A percentile compares a stretch with the other conserved stretches of the same genome.
Evolutionary conservation across 1,139 yeast species (phyloP).

Genomic region (Keqinozyma sinolaborantium): DNA sequence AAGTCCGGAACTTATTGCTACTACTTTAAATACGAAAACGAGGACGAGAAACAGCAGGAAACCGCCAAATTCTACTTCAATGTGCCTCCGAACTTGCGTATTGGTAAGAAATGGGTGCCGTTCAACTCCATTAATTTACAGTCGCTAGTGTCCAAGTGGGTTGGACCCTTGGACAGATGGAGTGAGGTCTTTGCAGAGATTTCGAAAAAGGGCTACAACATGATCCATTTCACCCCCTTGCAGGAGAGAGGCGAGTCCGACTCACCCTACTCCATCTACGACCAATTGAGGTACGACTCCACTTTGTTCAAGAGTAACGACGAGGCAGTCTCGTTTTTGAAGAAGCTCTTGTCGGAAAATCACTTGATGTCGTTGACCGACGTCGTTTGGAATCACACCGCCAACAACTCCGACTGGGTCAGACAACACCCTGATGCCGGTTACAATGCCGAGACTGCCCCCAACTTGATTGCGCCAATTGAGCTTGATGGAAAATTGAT

Average conservation of each 20-base stretch:
- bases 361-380: conserved; percentile 79
- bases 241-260: conserved; percentile 85
- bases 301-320: conserved; percentile 47
- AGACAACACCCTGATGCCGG: conserved; percentile 87
- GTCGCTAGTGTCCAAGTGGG: conserved; percentile 88
- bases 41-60: conserved; percentile 20
- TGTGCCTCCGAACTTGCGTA: conserved; percentile 72
- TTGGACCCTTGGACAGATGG: conserved; percentile 71
- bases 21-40: conserved; percentile 48
- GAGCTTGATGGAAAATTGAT: conserved; percentile 72
- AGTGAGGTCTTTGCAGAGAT: conserved; percentile 58
- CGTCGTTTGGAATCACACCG: conserved; percentile 93
- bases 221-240: conserved; percentile 94
- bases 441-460: conserved; percentile 81
- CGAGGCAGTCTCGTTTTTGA: conserved; percentile 23
- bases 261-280: conserved; percentile 89
- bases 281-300: conserved; percentile 78
- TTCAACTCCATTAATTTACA: conserved; percentile 82
- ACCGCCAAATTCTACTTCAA: conserved; percentile 69
- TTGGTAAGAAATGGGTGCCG: conserved; percentile 57
- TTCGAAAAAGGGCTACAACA: conserved; percentile 77
- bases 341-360: conserved; percentile 49
- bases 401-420: conserved; percentile 85
- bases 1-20: conserved; percentile 81
- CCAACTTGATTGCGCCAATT: conserved; percentile 80